These are phyloP conservation scores for Solanum infundibuliforme DNA, from an alignment of 257 asterid species.

Conservation along the genomic window DNA sequence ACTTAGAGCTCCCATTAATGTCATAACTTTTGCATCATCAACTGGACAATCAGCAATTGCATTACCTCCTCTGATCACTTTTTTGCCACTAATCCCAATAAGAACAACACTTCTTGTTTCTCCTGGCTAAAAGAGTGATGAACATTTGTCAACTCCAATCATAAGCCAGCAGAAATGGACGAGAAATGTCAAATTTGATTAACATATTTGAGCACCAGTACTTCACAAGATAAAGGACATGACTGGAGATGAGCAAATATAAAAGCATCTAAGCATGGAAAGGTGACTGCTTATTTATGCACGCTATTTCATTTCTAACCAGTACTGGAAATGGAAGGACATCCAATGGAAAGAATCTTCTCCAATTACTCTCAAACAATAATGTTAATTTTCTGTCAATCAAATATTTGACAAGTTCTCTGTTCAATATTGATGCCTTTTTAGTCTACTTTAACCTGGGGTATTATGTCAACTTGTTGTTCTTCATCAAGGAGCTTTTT, in stretches of 20 bases:
- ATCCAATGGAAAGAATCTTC: neutral
- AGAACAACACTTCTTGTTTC: conserved; percentile 86
- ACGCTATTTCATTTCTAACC: neutral
- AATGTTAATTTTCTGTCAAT: neutral
- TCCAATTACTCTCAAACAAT: neutral
- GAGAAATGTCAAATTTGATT: neutral
- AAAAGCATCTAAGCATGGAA: neutral
- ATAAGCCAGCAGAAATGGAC: neutral
- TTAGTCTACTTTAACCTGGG: neutral
- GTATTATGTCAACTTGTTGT: neutral
- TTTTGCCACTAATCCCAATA: conserved; percentile 66
- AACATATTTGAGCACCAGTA: neutral
- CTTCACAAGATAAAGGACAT: neutral
- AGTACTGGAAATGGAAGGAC: neutral
- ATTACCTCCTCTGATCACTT: conserved; percentile 82
- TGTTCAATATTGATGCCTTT: neutral
- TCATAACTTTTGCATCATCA: conserved; percentile 25
- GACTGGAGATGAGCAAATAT: neutral
- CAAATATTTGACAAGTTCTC: neutral
- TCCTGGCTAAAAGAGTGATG: conserved; percentile 63
- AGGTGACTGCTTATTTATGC: neutral
- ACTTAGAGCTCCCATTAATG: conserved; percentile 42
- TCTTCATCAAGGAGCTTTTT: neutral
- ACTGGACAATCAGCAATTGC: conserved; percentile 60
- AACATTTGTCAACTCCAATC: neutral